Conservation (phyloP, 371 early-diverging fungal species). For the Amoeboaphelidium protococcarum region DNA sequence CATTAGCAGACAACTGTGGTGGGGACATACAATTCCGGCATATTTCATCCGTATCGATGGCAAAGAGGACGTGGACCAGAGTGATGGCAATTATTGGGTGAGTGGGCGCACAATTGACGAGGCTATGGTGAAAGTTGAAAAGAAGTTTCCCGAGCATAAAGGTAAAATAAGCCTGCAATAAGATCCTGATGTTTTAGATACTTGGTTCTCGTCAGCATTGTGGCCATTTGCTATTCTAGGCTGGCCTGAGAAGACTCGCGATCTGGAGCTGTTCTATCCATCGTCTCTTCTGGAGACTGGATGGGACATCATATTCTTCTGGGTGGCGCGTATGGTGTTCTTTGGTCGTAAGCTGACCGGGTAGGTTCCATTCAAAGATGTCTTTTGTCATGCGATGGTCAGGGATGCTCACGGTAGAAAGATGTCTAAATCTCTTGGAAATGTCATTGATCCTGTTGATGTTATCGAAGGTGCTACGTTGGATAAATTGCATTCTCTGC, state of each 20-base stretch:
- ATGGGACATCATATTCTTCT: slow-evolving; percentile 98
- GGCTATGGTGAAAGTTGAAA: slow-evolving; percentile 40
- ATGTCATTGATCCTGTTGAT: slow-evolving; percentile 98
- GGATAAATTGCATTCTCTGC: slow-evolving; percentile 39
- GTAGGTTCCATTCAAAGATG: slow-evolving; percentile 71
- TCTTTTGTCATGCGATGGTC: slow-evolving; percentile 94
- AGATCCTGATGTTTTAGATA: slow-evolving; percentile 97
- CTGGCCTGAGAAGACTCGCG: slow-evolving; percentile 75
- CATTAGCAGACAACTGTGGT: slow-evolving; percentile 94
- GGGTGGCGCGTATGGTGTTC: slow-evolving; percentile 99
- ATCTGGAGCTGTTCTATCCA: slow-evolving; percentile 75
- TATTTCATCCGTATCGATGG: slow-evolving; percentile 69
- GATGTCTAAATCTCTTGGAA: slow-evolving; percentile 96
- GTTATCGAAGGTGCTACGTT: slow-evolving; percentile 85
- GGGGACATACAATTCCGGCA: slow-evolving; percentile 98
- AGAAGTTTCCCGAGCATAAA: slow-evolving; percentile 37
- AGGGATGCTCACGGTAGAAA: slow-evolving; percentile 99
- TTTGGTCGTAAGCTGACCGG: slow-evolving; percentile 83
- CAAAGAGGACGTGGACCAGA: slow-evolving; percentile 15
- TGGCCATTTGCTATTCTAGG: slow-evolving; percentile 97
- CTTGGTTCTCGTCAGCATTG: slow-evolving; percentile 98
- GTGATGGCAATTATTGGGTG: slow-evolving; percentile 56
- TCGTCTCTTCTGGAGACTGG: slow-evolving; percentile 91
- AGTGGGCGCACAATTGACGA: slow-evolving; percentile 53
- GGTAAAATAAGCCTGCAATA: too few relatives aligned